A percentile compares a stretch with the other conserved stretches of the same genome.
phyloP scores from a whole-genome alignment of 2,329 filamentous ascomycete genomes.

The Fusarium odoratissimum region DNA sequence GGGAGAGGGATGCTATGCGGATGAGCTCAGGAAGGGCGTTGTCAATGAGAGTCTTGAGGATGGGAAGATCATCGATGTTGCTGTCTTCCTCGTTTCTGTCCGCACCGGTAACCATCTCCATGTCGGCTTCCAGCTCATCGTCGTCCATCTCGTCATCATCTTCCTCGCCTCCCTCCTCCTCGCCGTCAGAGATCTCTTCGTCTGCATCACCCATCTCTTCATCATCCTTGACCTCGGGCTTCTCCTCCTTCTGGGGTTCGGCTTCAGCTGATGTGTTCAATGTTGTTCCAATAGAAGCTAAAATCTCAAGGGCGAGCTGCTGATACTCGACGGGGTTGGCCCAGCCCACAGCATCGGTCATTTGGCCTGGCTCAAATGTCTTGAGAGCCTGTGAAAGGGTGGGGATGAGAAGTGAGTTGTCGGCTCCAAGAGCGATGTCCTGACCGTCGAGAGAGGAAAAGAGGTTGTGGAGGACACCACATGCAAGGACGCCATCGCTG shows the following conservation, averaged over 20 bases:
- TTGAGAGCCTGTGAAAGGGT: conserved; percentile 51
- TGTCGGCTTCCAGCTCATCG: conserved; percentile 70
- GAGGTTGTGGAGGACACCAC: conserved; percentile 71
- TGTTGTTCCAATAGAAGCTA: conserved; percentile 72
- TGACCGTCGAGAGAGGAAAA: conserved; percentile 58
- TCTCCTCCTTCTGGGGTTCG: conserved; percentile 48
- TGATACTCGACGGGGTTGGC: conserved; percentile 59
- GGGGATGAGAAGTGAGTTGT: conserved; percentile 52
- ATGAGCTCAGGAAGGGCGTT: conserved; percentile 58
- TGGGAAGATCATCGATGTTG: conserved; percentile 64
- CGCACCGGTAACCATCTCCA: conserved; percentile 71
- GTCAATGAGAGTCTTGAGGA: conserved; percentile 58
- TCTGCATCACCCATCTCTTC: conserved; percentile 55
- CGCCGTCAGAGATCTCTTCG: conserved; percentile 51
- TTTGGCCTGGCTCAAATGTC: conserved; percentile 43
- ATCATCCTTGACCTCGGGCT: conserved; percentile 54
- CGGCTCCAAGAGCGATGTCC: conserved; percentile 44
- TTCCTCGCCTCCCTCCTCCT: conserved; percentile 51
- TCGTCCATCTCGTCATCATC: conserved; percentile 67
- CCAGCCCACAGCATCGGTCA: conserved; percentile 51
- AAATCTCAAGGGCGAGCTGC: conserved; percentile 69
- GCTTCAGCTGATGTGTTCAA: conserved; percentile 63
- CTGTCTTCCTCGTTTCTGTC: conserved; percentile 54
- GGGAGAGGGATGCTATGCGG: conserved; percentile 56
- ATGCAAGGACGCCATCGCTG: conserved; percentile 66